Evolutionary conservation across 2,329 filamentous ascomycete species (phyloP), one percentile per base, ranked within the genome.

Genomic region (Cladophialophora immunda): DNA sequence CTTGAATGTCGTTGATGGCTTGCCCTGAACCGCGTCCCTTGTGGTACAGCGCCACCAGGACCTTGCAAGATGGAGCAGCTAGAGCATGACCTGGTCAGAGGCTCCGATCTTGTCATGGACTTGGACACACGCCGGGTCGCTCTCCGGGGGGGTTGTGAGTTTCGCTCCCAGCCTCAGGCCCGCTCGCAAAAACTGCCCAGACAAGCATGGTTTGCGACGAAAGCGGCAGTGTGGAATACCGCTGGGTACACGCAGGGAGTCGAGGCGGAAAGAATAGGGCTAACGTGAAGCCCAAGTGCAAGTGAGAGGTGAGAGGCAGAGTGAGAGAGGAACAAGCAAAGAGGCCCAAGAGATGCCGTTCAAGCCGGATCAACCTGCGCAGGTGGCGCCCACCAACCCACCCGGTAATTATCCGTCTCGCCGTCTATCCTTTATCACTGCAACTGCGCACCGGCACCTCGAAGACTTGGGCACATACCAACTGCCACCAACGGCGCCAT

Each of bases 361-460:
- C 6, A 58, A 58, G 56, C 56, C 38, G 56, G 45, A 29, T 38
- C 56, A 27, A 45, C 30, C 30, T n/a, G 8, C n/a, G n/a, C 55
- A 58, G 34, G 54, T 34, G 54, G 30, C 54, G 22, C 54, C n/a
- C 55, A 29, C 36, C 11, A 29, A 36, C 19, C 36, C 36, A 25
- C 36, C 36, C 56, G 56, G 38, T 32, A 45, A 50, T 59, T 59
- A 45, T 29, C 57, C 57, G 57, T 30, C n/a, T 27, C 38, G 19
- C 38, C 57, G 27, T 45, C 38, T 59, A 5, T 50, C n/a, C 1
- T 50, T 11, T 25, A 25, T 25, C 45, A 50, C 57, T 19, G n/a
- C 38, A 4, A 50, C 25, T n/a, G n/a, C n/a, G n/a, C 56, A 22
- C 34, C 34, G 2, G 22, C 19, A 36, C 17, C 17, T 34, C 13